These are phyloP conservation scores for Solanum dulcamara DNA, from an alignment of 257 asterid species.

Conservation along the genomic window DNA sequence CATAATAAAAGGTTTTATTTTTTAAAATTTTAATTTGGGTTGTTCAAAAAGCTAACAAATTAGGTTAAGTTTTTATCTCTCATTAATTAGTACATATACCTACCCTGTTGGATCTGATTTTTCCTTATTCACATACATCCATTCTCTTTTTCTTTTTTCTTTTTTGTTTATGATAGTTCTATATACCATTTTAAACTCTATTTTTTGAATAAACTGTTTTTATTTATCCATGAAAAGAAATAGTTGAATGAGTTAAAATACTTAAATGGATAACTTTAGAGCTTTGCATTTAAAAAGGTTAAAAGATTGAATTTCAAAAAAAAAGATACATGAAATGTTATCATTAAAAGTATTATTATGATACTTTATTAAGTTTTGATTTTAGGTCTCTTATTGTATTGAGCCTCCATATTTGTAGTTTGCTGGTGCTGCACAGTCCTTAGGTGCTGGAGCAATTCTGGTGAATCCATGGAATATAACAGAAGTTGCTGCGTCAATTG, in stretches of 20 bases:
- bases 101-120: no score
- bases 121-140: no score
- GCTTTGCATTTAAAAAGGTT: background rate
- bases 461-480: conserved; percentile 98
- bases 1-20: no score
- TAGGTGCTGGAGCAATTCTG: conserved; percentile 97
- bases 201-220: background rate
- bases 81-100: no score
- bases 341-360: background rate
- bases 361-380: background rate
- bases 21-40: no score
- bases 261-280: background rate
- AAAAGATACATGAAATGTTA: background rate
- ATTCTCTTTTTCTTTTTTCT: background rate
- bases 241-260: background rate
- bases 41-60: no score
- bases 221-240: background rate
- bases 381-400: background rate
- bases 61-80: no score
- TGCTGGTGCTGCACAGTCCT: conserved; percentile 99
- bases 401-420: conserved; percentile 29
- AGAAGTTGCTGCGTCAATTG: conserved; percentile 57
- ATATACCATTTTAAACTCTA: background rate
- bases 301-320: background rate
- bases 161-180: background rate